Evolutionary conservation across 2,329 filamentous ascomycete species (phyloP).

Genomic region (Alternaria consortialis): DNA sequence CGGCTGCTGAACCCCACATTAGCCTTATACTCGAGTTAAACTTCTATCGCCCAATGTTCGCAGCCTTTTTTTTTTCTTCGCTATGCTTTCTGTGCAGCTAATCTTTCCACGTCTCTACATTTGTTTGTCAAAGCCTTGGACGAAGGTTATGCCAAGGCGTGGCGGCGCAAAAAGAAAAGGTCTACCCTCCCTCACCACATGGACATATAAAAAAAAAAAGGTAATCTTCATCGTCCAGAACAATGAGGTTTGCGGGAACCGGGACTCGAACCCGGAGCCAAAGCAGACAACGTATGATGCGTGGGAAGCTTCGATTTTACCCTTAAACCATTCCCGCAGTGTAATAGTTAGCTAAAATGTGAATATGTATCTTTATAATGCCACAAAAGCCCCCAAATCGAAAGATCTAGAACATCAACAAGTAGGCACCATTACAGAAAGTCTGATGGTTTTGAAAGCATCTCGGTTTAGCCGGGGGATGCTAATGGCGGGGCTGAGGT

Average conservation of each 20-base stretch:
- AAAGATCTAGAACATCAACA: no score
- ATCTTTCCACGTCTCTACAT: background rate
- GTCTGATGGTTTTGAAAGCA: background rate
- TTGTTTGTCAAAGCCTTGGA: background rate
- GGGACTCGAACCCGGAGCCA: conserved; percentile 41
- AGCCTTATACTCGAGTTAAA: background rate
- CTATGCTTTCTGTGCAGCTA: background rate
- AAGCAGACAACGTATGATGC: conserved; percentile 24
- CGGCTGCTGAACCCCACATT: conserved; percentile 20
- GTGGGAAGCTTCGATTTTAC: conserved; percentile 47
- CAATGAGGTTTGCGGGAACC: conserved; percentile 25
- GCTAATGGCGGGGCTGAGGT: conserved; percentile 4
- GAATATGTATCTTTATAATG: background rate
- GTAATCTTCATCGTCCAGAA: background rate
- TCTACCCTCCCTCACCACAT: fast-evolving
- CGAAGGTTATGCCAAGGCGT: background rate
- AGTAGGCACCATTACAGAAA: fast-evolving
- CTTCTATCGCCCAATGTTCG: background rate
- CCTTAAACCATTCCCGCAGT: conserved; percentile 40
- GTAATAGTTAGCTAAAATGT: background rate
- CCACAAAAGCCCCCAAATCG: background rate
- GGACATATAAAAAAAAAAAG: background rate
- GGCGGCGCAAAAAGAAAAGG: background rate
- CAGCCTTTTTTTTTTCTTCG: background rate
- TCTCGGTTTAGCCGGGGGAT: background rate